Evolutionary conservation across 108 stramenopile genomes (phyloP).

Genomic region (Cyclotella cryptica): DNA sequence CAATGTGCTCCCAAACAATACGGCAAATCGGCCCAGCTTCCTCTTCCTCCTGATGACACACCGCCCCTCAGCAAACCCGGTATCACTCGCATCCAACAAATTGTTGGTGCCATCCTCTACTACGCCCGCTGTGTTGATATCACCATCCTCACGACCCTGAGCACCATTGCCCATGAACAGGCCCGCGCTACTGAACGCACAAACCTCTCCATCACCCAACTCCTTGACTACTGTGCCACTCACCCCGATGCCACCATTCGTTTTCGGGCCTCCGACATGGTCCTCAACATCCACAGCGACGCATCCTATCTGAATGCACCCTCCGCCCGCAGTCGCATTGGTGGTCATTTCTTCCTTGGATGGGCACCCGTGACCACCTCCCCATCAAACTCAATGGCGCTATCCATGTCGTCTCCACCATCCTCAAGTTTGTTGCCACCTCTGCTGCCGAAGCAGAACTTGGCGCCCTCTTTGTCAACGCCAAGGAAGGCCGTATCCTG

Average conservation of each 20-base stretch:
- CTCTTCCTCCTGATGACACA: constrained; percentile 27
- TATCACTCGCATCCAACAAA: constrained; percentile 44
- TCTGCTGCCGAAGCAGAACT: constrained; percentile 55
- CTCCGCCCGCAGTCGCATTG: constrained; percentile 41
- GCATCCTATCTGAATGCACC: constrained; percentile 48
- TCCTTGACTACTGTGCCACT: constrained; percentile 54
- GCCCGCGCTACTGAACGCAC: constrained; percentile 17
- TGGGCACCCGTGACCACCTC: neutral
- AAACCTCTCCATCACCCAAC: constrained; percentile 9
- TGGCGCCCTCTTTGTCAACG: constrained; percentile 46
- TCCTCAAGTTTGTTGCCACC: constrained; percentile 27
- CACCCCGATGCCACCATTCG: constrained; percentile 41
- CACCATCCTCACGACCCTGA: constrained; percentile 47
- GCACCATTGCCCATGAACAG: constrained; percentile 42
- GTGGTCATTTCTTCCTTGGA: constrained; percentile 46
- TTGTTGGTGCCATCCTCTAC: constrained; percentile 50
- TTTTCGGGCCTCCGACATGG: constrained; percentile 26
- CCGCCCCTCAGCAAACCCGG: constrained; percentile 11
- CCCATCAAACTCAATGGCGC: constrained; percentile 8
- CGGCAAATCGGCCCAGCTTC: constrained; percentile 39
- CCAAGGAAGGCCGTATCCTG: constrained; percentile 30
- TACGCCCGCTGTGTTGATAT: constrained; percentile 56
- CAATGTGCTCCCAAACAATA: constrained; percentile 24
- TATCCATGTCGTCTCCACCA: constrained; percentile 37
- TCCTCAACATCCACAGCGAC: constrained; percentile 42